A percentile compares a stretch with the other conserved stretches of the same genome.
Evolutionary conservation across 2,329 filamentous ascomycete genomes (phyloP).

Genomic region (Huntiella abstrusa): DNA sequence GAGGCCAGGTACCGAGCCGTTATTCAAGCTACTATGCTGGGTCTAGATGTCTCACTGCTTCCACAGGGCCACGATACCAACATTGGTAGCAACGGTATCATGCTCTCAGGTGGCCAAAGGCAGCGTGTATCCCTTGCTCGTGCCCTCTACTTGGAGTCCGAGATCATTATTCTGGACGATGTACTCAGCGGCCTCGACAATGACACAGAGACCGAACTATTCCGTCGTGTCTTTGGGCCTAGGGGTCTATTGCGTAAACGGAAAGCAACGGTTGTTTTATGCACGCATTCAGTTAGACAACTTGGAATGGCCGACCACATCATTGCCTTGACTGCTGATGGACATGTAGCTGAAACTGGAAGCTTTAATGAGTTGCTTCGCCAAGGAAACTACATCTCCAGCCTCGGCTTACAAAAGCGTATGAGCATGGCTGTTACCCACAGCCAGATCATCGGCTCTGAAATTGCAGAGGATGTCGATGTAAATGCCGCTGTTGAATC

Average conservation of each 20-base stretch:
- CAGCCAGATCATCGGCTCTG: background rate
- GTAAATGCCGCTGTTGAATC: background rate
- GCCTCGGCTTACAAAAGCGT: conserved; percentile 18
- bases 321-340: conserved; percentile 24
- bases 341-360: conserved; percentile 25
- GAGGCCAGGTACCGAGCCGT: conserved; percentile 19
- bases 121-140: conserved; percentile 23
- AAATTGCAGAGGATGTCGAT: background rate
- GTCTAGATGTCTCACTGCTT: conserved; percentile 17
- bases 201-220: conserved; percentile 25
- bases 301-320: conserved; percentile 25
- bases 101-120: conserved; percentile 24
- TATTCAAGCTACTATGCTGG: conserved; percentile 19
- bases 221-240: conserved; percentile 23
- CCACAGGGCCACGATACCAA: conserved; percentile 20
- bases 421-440: background rate
- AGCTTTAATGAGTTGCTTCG: conserved; percentile 15
- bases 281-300: conserved; percentile 18
- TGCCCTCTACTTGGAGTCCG: conserved; percentile 23
- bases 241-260: conserved; percentile 22
- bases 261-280: conserved; percentile 24
- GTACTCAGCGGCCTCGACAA: conserved; percentile 25
- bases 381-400: conserved; percentile 22
- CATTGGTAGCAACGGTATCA: conserved; percentile 24
- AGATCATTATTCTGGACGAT: conserved; percentile 27